Percentiles rank a stretch among this genome's conserved stretches.
Conservation (phyloP, 768 basidiomycete genomes). For the Lentinula edodes region DNA sequence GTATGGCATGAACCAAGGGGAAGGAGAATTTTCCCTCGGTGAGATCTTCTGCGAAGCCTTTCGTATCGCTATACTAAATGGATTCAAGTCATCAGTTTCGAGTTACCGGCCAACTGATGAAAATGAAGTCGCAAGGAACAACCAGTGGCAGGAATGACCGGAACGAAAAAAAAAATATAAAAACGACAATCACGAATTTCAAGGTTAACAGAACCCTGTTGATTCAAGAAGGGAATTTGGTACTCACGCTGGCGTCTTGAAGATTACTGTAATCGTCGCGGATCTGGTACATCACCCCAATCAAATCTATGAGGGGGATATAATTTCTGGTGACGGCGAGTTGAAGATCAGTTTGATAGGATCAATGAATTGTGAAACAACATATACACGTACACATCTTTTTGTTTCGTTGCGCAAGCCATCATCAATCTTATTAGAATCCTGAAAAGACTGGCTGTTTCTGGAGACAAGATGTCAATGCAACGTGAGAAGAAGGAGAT, state of each 20-base stretch:
- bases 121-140: not conserved
- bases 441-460: conserved; percentile 91
- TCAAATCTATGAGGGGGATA: conserved; percentile 87
- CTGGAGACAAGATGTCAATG: conserved; percentile 31
- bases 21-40: conserved; percentile 98
- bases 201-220: not conserved
- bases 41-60: conserved; percentile 90
- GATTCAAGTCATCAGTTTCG: not conserved
- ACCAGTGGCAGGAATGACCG: not conserved
- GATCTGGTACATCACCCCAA: conserved; percentile 95
- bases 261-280: conserved; percentile 96
- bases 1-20: conserved; percentile 86
- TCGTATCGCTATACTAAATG: conserved; percentile 73
- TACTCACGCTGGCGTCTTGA: conserved; percentile 69
- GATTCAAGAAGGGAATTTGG: not conserved
- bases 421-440: conserved; percentile 96
- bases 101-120: not conserved
- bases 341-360: not conserved
- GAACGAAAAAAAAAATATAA: not conserved
- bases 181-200: too few relatives aligned
- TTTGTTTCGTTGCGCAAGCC: conserved; percentile 69
- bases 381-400: conserved; percentile 39
- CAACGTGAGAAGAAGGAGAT: not conserved
- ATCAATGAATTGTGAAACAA: not conserved
- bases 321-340: conserved; percentile 55